Evolutionary conservation across 2,329 filamentous ascomycete genomes (phyloP).

Genomic region (Beauveria rudraprayagi): DNA sequence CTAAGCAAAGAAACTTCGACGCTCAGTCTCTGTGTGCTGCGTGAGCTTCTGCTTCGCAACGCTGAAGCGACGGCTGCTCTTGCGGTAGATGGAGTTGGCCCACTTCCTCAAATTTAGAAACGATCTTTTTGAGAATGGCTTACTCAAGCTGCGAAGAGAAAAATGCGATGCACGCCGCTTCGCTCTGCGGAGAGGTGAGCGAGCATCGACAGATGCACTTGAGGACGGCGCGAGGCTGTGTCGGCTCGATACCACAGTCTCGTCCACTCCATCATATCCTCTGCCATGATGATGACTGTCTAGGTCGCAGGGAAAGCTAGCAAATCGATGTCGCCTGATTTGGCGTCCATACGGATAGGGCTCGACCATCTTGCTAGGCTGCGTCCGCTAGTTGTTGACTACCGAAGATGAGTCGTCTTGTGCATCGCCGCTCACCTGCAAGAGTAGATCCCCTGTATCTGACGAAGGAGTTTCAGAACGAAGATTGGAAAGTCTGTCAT

Average conservation of each 20-base stretch:
- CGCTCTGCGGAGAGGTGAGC: slow-evolving; percentile 12
- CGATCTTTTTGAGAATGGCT: slow-evolving; percentile 20
- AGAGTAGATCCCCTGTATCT: neutral
- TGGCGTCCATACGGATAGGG: neutral
- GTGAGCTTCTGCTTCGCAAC: slow-evolving; percentile 21
- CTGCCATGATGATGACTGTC: neutral
- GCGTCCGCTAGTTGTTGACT: slow-evolving; percentile 21
- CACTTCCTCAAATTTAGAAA: slow-evolving; percentile 23
- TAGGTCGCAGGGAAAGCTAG: neutral
- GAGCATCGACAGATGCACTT: neutral
- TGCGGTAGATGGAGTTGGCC: slow-evolving; percentile 21
- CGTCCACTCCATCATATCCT: slow-evolving; percentile 6
- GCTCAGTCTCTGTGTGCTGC: slow-evolving; percentile 19
- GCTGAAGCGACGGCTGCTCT: slow-evolving; percentile 19
- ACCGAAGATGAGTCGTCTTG: slow-evolving; percentile 20
- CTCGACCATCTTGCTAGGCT: slow-evolving; percentile 13
- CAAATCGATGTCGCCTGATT: neutral
- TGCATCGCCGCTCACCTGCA: slow-evolving; percentile 11
- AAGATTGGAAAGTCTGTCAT: slow-evolving; percentile 23
- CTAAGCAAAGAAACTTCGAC: slow-evolving; percentile 21
- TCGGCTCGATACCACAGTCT: slow-evolving; percentile 4
- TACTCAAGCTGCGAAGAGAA: slow-evolving; percentile 22
- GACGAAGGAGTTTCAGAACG: slow-evolving; percentile 19
- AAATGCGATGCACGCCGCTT: slow-evolving; percentile 27
- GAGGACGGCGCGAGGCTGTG: slow-evolving; percentile 3